Percentiles rank a stretch among this genome's conserved stretches.
These are phyloP conservation scores for Tothia fuscella DNA, from an alignment of 2,329 filamentous ascomycete species.

Conservation along the genomic window DNA sequence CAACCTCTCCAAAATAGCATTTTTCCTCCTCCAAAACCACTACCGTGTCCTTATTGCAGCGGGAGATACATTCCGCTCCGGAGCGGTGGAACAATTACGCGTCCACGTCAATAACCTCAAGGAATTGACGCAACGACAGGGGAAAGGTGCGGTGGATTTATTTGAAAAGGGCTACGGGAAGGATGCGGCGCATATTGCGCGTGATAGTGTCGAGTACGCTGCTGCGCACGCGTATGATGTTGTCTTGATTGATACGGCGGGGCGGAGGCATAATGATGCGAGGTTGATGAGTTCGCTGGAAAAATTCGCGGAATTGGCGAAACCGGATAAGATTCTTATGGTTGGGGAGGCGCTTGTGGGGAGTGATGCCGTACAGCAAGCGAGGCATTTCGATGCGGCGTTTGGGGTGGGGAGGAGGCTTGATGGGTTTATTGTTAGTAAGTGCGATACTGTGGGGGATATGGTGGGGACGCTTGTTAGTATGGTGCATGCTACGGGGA, in stretches of 20 bases:
- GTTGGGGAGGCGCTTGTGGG: slow-evolving; percentile 88
- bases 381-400: slow-evolving; percentile 86
- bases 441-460: slow-evolving; percentile 98
- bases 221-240: slow-evolving; percentile 71
- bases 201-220: slow-evolving; percentile 80
- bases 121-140: slow-evolving; percentile 75
- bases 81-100: slow-evolving; percentile 90
- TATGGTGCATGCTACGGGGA: slow-evolving; percentile 93
- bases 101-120: slow-evolving; percentile 91
- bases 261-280: slow-evolving; percentile 87
- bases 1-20: slow-evolving; percentile 94
- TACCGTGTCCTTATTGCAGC: slow-evolving; percentile 90
- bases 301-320: slow-evolving; percentile 92
- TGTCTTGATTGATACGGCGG: slow-evolving; percentile 92
- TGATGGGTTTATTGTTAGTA: slow-evolving; percentile 96
- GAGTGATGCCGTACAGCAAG: slow-evolving; percentile 89
- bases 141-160: slow-evolving; percentile 67
- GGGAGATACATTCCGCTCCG: slow-evolving; percentile 92
- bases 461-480: slow-evolving; percentile 95
- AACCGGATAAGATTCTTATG: slow-evolving; percentile 98
- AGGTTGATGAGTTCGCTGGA: slow-evolving; percentile 92
- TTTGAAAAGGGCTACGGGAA: slow-evolving; percentile 98
- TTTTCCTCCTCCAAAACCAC: slow-evolving; percentile 94
- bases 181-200: slow-evolving; percentile 88
- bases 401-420: slow-evolving; percentile 72